These are phyloP conservation scores for Apiospora pterosperma DNA, from an alignment of 2,329 filamentous ascomycete genomes.

Conservation along the genomic window DNA sequence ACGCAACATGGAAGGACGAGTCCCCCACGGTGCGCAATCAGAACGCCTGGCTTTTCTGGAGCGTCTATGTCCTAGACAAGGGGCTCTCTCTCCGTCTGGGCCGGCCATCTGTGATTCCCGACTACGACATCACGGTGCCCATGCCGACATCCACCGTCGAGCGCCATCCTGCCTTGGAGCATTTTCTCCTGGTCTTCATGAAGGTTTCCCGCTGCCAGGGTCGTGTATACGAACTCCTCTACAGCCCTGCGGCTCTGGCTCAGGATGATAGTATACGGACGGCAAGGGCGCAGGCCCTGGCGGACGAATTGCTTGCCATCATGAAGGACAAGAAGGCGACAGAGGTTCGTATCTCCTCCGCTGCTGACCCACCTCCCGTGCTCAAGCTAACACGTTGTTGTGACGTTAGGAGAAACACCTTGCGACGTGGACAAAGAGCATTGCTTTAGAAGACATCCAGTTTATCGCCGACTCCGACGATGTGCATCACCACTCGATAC, in stretches of 20 bases:
- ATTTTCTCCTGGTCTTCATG: constrained; percentile 43
- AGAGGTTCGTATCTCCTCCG: constrained; percentile 9
- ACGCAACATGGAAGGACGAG: constrained; percentile 30
- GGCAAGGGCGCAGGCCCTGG: constrained; percentile 35
- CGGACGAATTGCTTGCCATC: constrained; percentile 29
- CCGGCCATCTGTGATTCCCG: constrained; percentile 53
- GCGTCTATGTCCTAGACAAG: constrained; percentile 55
- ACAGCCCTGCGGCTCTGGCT: constrained; percentile 45
- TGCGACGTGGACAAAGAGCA: background rate
- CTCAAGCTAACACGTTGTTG: background rate
- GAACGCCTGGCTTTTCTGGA: constrained; percentile 42
- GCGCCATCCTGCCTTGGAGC: background rate
- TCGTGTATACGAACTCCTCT: constrained; percentile 56
- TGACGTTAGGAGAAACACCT: background rate
- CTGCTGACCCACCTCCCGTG: background rate
- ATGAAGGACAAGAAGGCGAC: background rate
- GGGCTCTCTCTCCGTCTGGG: constrained; percentile 57
- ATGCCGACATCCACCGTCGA: constrained; percentile 14
- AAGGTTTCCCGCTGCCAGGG: constrained; percentile 54
- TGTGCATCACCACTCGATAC: constrained; percentile 43
- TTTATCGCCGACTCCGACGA: constrained; percentile 36
- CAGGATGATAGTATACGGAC: constrained; percentile 36
- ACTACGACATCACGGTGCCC: constrained; percentile 56
- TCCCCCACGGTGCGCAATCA: constrained; percentile 20
- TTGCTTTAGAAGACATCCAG: background rate